phyloP scores from a whole-genome alignment of 2,329 filamentous ascomycete genomes.

The Massarina eburnea region DNA sequence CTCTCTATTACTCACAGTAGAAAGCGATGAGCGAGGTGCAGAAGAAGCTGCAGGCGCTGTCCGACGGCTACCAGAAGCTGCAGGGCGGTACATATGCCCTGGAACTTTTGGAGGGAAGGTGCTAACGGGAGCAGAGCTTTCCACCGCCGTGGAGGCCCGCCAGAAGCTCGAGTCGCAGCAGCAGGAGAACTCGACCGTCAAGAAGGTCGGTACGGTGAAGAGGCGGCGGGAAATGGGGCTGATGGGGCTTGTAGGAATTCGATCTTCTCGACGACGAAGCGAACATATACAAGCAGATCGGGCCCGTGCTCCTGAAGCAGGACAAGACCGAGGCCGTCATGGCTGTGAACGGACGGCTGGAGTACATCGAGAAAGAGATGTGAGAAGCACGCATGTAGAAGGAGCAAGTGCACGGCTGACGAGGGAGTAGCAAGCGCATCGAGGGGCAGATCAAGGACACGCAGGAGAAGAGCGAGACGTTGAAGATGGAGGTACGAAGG shows the following conservation, averaged over 20 bases:
- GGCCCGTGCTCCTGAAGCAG: constrained; percentile 91
- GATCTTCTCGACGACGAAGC: constrained; percentile 74
- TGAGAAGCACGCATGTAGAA: constrained; percentile 48
- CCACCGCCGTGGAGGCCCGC: constrained; percentile 71
- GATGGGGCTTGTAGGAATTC: constrained; percentile 67
- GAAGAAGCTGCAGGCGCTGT: constrained; percentile 76
- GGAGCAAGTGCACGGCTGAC: constrained; percentile 4
- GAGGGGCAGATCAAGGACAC: constrained; percentile 67
- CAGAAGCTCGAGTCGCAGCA: constrained; percentile 93
- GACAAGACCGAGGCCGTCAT: constrained; percentile 87
- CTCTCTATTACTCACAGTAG: background rate
- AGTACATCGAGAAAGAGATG: constrained; percentile 95
- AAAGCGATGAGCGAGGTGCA: constrained; percentile 60
- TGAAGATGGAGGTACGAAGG: constrained; percentile 62
- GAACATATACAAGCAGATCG: constrained; percentile 93
- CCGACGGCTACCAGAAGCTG: constrained; percentile 83
- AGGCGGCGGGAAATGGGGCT: background rate
- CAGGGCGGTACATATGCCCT: constrained; percentile 67
- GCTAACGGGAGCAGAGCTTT: constrained; percentile 65
- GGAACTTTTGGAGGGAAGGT: background rate
- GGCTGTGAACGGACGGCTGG: constrained; percentile 85
- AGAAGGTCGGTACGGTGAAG: constrained; percentile 60
- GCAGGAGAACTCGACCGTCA: constrained; percentile 87
- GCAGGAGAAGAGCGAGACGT: constrained; percentile 65
- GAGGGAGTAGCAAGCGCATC: constrained; percentile 59